Evolutionary conservation across 306 rosid species (phyloP), one percentile per base, ranked within the genome.

Genomic region (Abrus pulchellus): DNA sequence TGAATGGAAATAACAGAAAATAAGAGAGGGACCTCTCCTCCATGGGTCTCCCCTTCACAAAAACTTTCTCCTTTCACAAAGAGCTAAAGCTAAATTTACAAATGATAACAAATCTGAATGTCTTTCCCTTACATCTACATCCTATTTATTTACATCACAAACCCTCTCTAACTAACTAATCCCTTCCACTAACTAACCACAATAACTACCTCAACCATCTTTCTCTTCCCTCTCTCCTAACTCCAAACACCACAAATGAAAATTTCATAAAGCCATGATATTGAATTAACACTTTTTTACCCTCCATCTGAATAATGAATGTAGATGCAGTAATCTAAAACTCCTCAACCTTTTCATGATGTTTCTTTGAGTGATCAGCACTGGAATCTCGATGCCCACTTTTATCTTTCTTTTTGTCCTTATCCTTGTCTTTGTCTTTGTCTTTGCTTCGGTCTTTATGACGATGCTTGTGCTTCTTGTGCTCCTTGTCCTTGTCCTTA

Each of bases 401-500:
- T 93, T 89, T 93, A 47, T 93, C 98, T 87, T 92, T 95, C 92
- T 91, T 92, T 83, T 89, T 95, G 6, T 94, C 99, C 94, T 77
- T 82, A 13, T 82, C 72, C 20, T 75, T 71, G 28, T 71, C 83
- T 54, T 90, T 93, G 86, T 95, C 99, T 80, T 90, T 92, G 82
- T 92, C 97, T 84, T 91, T 92, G 88, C 93, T 92, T 69, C 94
- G 82, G 78, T 96, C 97, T 80, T 89, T 96, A 79, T 84, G 97
- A 30, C 87, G 94, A 82, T 87, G 99, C 78, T 87, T 96, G 85
- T 77, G 91, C 94, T 88, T 96, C 92, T 93, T 96, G 80, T 92
- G 99, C 89, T 96, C 98, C 85, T 83, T 93, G 77, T 93, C 98
- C 85, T 83, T 95, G 76, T 94, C 97, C 85, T 91, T 94, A 7